These are phyloP conservation scores for Thielaviopsis cerberus DNA, from an alignment of 2,329 filamentous ascomycete species.

Conservation along the genomic window DNA sequence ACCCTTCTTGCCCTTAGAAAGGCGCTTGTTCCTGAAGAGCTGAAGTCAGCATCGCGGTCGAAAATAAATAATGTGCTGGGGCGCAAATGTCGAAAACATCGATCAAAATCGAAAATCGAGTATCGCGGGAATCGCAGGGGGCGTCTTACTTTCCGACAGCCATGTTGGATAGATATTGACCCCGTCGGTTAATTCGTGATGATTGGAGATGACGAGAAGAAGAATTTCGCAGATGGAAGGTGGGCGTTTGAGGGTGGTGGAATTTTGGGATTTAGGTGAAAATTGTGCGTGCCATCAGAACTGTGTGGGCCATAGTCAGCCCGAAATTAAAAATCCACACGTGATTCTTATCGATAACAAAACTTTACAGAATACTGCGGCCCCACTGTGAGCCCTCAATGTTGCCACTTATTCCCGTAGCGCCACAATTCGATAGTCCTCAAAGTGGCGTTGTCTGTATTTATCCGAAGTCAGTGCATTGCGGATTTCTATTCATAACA, in stretches of 20 bases:
- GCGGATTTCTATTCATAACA: background rate
- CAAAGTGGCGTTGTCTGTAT: background rate
- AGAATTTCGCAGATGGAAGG: constrained; percentile 10
- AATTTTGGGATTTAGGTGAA: constrained; percentile 12
- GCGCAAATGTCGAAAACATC: background rate
- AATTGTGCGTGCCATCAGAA: constrained; percentile 10
- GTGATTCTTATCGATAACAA: constrained; percentile 10
- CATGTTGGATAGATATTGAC: constrained; percentile 35
- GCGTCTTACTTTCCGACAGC: constrained; percentile 39
- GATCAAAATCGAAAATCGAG: background rate
- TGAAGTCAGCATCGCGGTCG: constrained; percentile 14
- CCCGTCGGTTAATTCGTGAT: constrained; percentile 26
- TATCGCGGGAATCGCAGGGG: background rate
- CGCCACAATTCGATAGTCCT: constrained; percentile 21
- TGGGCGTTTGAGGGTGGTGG: constrained; percentile 12
- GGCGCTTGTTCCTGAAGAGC: constrained; percentile 79
- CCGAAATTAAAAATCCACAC: constrained; percentile 3
- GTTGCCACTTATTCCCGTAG: constrained; percentile 23
- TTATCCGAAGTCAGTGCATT: background rate
- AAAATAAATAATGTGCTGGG: background rate
- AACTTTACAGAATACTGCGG: background rate
- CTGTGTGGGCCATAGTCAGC: constrained; percentile 10
- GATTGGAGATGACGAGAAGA: constrained; percentile 15
- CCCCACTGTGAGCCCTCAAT: constrained; percentile 7
- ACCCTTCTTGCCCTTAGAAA: constrained; percentile 99